Percentiles rank a stretch among this genome's conserved stretches.
phyloP scores from a whole-genome alignment of 805 yeast species.

The Ogataea pilisensis region DNA sequence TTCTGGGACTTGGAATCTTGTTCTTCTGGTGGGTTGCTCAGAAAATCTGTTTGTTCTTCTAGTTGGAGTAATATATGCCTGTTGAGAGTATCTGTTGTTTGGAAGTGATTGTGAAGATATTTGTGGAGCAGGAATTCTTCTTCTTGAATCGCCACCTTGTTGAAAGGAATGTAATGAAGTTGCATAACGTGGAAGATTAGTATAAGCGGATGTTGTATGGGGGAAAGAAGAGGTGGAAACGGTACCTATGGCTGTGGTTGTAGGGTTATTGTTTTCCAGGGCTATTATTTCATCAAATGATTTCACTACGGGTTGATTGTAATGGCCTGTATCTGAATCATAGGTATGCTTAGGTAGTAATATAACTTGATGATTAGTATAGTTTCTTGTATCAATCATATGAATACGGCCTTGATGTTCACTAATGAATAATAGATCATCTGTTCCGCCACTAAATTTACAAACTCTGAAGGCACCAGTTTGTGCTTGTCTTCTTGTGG shows the following conservation, averaged over 20 bases:
- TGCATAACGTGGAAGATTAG: too few relatives aligned
- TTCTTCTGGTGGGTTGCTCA: too few relatives aligned
- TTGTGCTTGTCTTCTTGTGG: constrained; percentile 54
- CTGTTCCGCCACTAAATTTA: constrained; percentile 61
- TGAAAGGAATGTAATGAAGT: too few relatives aligned
- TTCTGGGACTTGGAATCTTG: background rate
- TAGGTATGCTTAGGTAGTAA: constrained; percentile 46
- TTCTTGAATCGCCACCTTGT: too few relatives aligned
- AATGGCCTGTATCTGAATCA: constrained; percentile 13
- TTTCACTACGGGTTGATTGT: constrained; percentile 27
- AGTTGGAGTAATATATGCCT: too few relatives aligned
- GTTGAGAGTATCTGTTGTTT: too few relatives aligned
- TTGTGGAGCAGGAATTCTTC: too few relatives aligned
- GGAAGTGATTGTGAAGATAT: too few relatives aligned
- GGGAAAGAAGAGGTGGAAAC: too few relatives aligned
- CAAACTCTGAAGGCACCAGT: constrained; percentile 36
- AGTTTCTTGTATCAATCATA: constrained; percentile 72
- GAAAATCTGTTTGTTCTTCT: too few relatives aligned
- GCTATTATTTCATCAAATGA: constrained; percentile 27
- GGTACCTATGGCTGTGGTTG: background rate
- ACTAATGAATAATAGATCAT: constrained; percentile 69
- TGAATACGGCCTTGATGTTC: constrained; percentile 90
- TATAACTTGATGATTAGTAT: constrained; percentile 71
- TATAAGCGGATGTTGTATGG: too few relatives aligned
- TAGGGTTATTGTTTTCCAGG: constrained; percentile 1